Conservation (phyloP, 116 monocot species). For the Cymodocea nodosa region DNA sequence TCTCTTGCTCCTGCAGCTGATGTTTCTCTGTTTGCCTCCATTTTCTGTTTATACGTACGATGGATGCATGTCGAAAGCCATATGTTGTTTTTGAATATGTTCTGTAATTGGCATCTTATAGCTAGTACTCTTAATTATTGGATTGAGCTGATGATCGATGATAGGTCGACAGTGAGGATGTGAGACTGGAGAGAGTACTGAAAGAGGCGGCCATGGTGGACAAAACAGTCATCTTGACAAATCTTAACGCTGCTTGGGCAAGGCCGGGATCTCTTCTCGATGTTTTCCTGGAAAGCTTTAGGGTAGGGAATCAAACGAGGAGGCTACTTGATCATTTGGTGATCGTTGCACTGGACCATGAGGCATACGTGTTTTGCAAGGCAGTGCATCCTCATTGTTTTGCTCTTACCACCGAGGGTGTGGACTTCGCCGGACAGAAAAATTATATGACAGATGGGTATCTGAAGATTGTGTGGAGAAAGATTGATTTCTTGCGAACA, state of each 20-base stretch:
- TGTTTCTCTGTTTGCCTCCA: no score
- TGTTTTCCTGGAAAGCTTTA: constrained; percentile 54
- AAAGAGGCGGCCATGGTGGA: constrained; percentile 45
- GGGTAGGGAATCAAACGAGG: constrained; percentile 23
- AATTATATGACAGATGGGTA: constrained; percentile 39
- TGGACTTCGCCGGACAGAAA: constrained; percentile 53
- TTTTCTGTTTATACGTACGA: no score
- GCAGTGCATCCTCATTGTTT: constrained; percentile 39
- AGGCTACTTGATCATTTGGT: constrained; percentile 51
- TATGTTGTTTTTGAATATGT: no score
- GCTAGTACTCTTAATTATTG: no score
- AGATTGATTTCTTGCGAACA: no score
- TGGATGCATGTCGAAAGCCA: no score
- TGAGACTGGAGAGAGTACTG: constrained; percentile 32
- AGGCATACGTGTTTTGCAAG: constrained; percentile 37
- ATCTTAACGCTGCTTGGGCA: constrained; percentile 41
- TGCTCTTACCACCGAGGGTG: constrained; percentile 30
- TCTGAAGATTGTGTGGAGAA: constrained; percentile 9
- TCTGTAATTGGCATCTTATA: no score
- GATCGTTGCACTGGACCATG: constrained; percentile 37
- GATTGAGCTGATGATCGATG: no score
- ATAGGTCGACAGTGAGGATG: constrained; percentile 12
- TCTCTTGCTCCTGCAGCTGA: no score
- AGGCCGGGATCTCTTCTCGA: constrained; percentile 31
- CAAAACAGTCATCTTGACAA: constrained; percentile 50